A percentile compares a stretch with the other conserved stretches of the same genome.
These are phyloP conservation scores for Capsella rubella DNA, from an alignment of 441 rosid genomes.

Conservation along the genomic window DNA sequence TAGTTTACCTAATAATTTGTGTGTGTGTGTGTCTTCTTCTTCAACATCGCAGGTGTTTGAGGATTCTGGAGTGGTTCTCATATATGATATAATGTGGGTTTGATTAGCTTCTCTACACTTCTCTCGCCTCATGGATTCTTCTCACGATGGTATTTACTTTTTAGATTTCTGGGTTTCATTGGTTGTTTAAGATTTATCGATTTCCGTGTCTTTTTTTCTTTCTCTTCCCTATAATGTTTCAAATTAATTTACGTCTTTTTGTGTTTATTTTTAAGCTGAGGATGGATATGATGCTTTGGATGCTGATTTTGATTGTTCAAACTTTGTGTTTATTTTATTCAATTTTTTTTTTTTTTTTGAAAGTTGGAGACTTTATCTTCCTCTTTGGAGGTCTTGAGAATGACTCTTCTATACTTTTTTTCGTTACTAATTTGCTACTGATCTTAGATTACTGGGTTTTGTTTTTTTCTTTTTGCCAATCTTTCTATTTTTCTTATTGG, in stretches of 20 bases:
- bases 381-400: neutral
- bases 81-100: conserved; percentile 65
- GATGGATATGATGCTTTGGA: conserved; percentile 37
- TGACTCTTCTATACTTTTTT: neutral
- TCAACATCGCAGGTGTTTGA: conserved; percentile 54
- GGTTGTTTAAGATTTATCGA: conserved; percentile 42
- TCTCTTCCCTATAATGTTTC: conserved; percentile 23
- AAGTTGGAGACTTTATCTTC: conserved; percentile 30
- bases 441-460: conserved; percentile 28
- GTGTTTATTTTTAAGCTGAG: neutral
- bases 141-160: conserved; percentile 40
- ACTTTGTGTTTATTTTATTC: conserved; percentile 23
- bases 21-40: neutral
- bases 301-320: conserved; percentile 28
- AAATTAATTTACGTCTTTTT: neutral
- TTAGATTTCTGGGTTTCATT: conserved; percentile 35
- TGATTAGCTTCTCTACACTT: conserved; percentile 43
- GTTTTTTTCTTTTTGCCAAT: neutral
- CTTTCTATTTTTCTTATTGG: neutral
- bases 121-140: conserved; percentile 44
- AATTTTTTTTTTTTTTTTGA: conserved; percentile 7
- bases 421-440: conserved; percentile 16
- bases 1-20: conserved; percentile 2
- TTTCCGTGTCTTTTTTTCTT: conserved; percentile 20
- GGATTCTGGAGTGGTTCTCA: conserved; percentile 44